These are phyloP conservation scores for Puccinia novopanici DNA, from an alignment of 1,284 basidiomycete species.

Conservation along the genomic window DNA sequence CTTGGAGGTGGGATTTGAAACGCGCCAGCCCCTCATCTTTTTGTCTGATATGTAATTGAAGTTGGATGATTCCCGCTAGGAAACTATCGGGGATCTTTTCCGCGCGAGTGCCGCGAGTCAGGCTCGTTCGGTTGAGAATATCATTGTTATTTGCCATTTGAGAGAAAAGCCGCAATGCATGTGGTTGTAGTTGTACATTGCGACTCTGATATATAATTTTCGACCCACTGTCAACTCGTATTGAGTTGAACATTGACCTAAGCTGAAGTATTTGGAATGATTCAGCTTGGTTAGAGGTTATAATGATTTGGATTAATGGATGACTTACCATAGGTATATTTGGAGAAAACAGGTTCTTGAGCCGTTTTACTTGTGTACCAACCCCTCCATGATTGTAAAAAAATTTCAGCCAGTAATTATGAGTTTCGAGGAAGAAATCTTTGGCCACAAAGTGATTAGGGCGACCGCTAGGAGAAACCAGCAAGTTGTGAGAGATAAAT, in stretches of 20 bases:
- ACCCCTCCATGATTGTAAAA: neutral
- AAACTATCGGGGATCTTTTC: neutral
- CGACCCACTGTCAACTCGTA: neutral
- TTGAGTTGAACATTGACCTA: neutral
- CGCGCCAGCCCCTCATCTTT: neutral
- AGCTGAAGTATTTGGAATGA: neutral
- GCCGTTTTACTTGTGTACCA: neutral
- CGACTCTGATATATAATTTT: neutral
- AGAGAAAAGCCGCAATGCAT: neutral
- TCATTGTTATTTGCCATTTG: neutral
- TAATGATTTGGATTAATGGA: too few species aligned
- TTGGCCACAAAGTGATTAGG: neutral
- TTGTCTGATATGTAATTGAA: neutral
- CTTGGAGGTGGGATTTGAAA: neutral
- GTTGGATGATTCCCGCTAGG: too few species aligned
- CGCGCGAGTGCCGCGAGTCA: neutral
- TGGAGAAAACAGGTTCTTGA: neutral
- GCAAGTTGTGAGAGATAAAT: neutral
- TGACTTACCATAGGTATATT: neutral
- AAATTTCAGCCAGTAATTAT: neutral
- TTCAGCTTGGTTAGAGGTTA: too few species aligned
- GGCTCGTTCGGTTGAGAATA: neutral
- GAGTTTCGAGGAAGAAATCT: neutral
- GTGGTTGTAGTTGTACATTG: neutral
- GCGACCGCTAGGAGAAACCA: neutral